Evolutionary conservation across 2,329 filamentous ascomycete genomes (phyloP).

Genomic region (Penicillium sp.): DNA sequence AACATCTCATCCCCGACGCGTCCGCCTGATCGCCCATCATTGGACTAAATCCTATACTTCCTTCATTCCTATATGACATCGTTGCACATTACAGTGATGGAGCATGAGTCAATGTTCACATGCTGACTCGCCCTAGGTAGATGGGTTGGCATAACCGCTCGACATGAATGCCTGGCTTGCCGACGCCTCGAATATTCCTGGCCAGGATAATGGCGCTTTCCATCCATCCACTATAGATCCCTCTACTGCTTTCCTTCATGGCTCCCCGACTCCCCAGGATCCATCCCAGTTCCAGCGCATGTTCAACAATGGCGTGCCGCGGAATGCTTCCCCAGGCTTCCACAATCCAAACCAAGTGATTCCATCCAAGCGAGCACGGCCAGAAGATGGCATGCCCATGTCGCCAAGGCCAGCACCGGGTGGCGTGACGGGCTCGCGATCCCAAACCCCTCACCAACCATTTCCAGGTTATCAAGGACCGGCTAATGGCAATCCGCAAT

Average conservation of each 20-base stretch:
- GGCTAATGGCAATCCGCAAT: slow-evolving; percentile 61
- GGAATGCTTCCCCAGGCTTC: slow-evolving; percentile 78
- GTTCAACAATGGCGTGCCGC: slow-evolving; percentile 74
- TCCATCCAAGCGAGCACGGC: slow-evolving; percentile 82
- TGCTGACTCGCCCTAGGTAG: slow-evolving; percentile 32
- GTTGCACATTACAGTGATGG: slow-evolving; percentile 21
- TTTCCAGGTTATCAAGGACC: slow-evolving; percentile 70
- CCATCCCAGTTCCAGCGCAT: slow-evolving; percentile 60
- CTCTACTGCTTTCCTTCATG: slow-evolving; percentile 50
- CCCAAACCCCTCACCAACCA: slow-evolving; percentile 83
- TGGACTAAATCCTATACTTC: not conserved
- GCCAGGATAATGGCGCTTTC: slow-evolving; percentile 51
- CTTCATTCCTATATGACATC: not conserved
- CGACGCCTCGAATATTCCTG: slow-evolving; percentile 50
- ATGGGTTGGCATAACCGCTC: slow-evolving; percentile 49
- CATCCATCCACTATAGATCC: slow-evolving; percentile 48
- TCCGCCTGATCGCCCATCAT: slow-evolving; percentile 10
- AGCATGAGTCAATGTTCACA: slow-evolving; percentile 7
- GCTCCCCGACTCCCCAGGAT: slow-evolving; percentile 49
- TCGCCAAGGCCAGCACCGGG: slow-evolving; percentile 75
- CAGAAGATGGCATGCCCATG: slow-evolving; percentile 80
- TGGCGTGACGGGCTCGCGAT: slow-evolving; percentile 77
- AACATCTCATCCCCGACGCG: slow-evolving; percentile 25
- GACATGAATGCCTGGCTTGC: slow-evolving; percentile 55
- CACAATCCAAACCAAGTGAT: slow-evolving; percentile 78